A percentile compares a stretch with the other conserved stretches of the same genome.
phyloP scores from a whole-genome alignment of 805 yeast species.

The Teunomyces atbi region DNA sequence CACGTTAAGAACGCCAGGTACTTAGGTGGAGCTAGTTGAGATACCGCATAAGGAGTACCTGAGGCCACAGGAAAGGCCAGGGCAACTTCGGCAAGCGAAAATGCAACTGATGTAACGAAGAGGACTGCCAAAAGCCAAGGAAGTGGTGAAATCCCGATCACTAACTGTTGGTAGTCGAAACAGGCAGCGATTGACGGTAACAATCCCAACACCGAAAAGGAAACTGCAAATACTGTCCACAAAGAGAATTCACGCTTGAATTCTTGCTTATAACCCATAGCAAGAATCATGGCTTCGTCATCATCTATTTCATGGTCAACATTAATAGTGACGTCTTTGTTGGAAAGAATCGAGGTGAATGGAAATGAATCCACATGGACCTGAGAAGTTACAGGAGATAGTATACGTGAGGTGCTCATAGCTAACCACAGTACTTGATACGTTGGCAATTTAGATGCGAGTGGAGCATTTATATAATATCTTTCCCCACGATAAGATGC shows the following conservation, averaged over 20 bases:
- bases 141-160: constrained; percentile 61
- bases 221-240: constrained; percentile 58
- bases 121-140: constrained; percentile 58
- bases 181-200: constrained; percentile 66
- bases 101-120: constrained; percentile 57
- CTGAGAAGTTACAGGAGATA: constrained; percentile 16
- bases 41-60: constrained; percentile 68
- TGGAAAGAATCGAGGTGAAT: constrained; percentile 39
- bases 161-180: constrained; percentile 57
- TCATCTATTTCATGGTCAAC: constrained; percentile 47
- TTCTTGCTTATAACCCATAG: constrained; percentile 64
- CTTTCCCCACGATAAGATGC: constrained; percentile 4
- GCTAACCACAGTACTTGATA: neutral
- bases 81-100: constrained; percentile 63
- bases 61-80: constrained; percentile 67
- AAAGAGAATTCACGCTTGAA: constrained; percentile 57
- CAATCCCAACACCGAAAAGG: constrained; percentile 62
- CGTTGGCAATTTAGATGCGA: neutral
- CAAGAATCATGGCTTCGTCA: constrained; percentile 55
- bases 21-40: constrained; percentile 57
- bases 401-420: constrained; percentile 1
- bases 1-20: constrained; percentile 55
- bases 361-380: constrained; percentile 36
- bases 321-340: constrained; percentile 35
- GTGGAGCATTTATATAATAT: neutral